Base-by-base conservation (phyloP, 108 stramenopile genomes). In the Cyclotella sp. region DNA sequence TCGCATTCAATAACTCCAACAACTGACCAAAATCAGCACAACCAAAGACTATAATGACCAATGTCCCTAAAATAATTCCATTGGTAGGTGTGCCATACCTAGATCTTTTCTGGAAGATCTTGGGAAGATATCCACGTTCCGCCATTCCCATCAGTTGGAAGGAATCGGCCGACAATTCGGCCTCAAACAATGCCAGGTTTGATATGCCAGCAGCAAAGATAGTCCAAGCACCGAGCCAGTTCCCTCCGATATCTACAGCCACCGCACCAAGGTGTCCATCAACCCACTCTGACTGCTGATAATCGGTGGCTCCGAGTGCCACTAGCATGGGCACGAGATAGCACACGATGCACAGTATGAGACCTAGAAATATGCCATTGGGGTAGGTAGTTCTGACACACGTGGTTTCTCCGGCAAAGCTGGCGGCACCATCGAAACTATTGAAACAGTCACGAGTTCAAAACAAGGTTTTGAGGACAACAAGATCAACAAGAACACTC, bases 141-240 rank as follows among this genome's bases (percentile, higher is more conserved):
- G 69, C 62, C 69, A 63, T 45, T 11, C 46, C 49, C 94, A 96
- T 93, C 24, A 98, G 66, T 73, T 96, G 95, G 51, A 88, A 95
- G 27, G 96, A 87, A 77, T 98, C 98, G 1, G 90, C 84, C 12
- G 85, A 86, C 77, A 98, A 89, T 79, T 98, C 98, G n/a, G 97
- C 97, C 76, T 95, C 93, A 73, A 97, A 98, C 41, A 97, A 68
- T 0, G 94, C 96, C 70, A 97, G 81, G 64, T 96, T 96, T 43
- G 84, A 85, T 47, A 97, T 86, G 18, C 91, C 97, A 0, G 98
- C 93, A 10, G 96, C 96, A 72, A 95, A 84, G 46, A 97, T 85
- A 24, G 92, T 88, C 98, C 97, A 97, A 8, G 81, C 89, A 61
- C 96, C 96, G 1, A 98, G 88, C 98, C 98, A 98, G 3, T 80